Evolutionary conservation across 768 basidiomycete species (phyloP).

Genomic region (Tubosaeta brunneosetosa): DNA sequence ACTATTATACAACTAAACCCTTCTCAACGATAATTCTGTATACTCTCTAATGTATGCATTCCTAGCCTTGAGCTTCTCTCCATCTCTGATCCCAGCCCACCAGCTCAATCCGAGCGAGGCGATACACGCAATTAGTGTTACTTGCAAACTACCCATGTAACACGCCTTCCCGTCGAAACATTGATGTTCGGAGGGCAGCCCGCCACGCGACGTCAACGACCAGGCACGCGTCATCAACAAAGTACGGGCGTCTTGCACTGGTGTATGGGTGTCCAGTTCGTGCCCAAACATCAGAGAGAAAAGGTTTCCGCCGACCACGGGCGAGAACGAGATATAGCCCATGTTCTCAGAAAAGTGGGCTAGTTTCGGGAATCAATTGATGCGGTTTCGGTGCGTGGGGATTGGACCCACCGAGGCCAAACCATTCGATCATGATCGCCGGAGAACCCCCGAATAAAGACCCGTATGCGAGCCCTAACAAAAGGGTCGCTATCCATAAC

Average conservation of each 20-base stretch:
- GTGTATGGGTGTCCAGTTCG: conserved; percentile 71
- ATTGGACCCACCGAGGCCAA: conserved; percentile 66
- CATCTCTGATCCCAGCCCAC: conserved; percentile 36
- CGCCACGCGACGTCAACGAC: conserved; percentile 13
- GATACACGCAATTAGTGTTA: conserved; percentile 38
- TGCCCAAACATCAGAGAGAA: conserved; percentile 79
- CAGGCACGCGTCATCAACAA: neutral
- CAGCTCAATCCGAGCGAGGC: conserved; percentile 34
- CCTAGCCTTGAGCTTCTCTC: conserved; percentile 3
- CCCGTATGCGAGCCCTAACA: conserved; percentile 56
- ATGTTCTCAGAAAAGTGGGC: conserved; percentile 82
- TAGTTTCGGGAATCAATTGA: conserved; percentile 18
- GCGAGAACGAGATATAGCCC: conserved; percentile 75
- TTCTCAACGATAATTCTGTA: neutral
- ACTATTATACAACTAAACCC: neutral
- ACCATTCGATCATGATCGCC: conserved; percentile 80
- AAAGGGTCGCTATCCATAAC: conserved; percentile 50
- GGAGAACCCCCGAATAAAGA: conserved; percentile 68
- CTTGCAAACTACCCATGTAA: conserved; percentile 53
- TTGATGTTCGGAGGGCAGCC: conserved; percentile 33
- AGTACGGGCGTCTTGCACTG: conserved; percentile 7
- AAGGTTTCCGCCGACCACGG: conserved; percentile 72
- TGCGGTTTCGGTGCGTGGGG: neutral
- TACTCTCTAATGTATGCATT: neutral
- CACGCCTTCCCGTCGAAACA: conserved; percentile 58